These are phyloP conservation scores for Kwoniella sp. DNA, from an alignment of 768 basidiomycete genomes.

Conservation along the genomic window DNA sequence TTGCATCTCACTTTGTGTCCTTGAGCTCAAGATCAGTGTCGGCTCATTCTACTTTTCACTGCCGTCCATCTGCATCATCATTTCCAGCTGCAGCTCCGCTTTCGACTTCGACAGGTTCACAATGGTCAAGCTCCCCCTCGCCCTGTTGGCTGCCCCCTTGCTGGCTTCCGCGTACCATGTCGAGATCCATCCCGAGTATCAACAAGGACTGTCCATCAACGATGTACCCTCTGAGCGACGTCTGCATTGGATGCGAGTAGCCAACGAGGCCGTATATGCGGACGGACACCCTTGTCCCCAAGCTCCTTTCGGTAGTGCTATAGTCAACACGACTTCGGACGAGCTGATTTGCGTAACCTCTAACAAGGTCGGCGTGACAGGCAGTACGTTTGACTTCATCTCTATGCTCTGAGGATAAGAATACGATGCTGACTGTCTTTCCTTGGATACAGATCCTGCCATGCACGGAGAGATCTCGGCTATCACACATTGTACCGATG, in stretches of 20 bases:
- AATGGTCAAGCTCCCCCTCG: conserved; percentile 3
- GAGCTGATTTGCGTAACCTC: conserved; percentile 45
- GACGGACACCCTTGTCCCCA: conserved; percentile 44
- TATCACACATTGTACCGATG: conserved; percentile 43
- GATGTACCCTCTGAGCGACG: conserved; percentile 32
- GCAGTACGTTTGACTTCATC: conserved; percentile 27
- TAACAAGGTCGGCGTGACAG: conserved; percentile 42
- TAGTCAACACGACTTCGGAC: conserved; percentile 46
- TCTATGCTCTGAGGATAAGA: not conserved
- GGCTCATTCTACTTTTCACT: too few species aligned
- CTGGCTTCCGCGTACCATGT: conserved; percentile 25
- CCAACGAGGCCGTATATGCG: conserved; percentile 37
- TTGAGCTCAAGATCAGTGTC: too few species aligned
- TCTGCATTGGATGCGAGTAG: conserved; percentile 37
- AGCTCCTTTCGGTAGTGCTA: conserved; percentile 43
- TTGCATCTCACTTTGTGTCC: too few species aligned
- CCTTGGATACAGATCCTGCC: conserved; percentile 39
- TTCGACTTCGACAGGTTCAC: too few species aligned
- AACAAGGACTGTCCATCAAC: conserved; percentile 33
- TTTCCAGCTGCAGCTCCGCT: too few species aligned
- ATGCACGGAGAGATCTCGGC: conserved; percentile 48
- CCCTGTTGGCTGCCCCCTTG: conserved; percentile 2
- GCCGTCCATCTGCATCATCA: too few species aligned
- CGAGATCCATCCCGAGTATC: conserved; percentile 39
- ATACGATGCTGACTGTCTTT: not conserved